Evolutionary conservation across 2,329 filamentous ascomycete species (phyloP), one percentile per base, ranked within the genome.

Genomic region (Periconia macrospinosa): DNA sequence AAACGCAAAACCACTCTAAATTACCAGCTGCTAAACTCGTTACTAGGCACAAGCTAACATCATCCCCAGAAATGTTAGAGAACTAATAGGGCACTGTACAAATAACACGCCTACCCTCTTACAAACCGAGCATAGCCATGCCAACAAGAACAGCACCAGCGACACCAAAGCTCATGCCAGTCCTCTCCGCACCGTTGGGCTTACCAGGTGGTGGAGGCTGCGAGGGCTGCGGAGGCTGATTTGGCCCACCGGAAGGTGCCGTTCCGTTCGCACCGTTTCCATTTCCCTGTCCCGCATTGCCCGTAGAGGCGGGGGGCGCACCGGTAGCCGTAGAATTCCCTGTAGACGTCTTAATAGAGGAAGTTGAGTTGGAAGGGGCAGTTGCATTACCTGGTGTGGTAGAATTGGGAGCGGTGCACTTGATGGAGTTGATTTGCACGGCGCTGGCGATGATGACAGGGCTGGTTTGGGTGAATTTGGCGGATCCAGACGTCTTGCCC

Each of bases 391-490:
- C 27, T 5, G 37, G 15, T 15, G 15, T 41, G 10, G 23, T 27
- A 27, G 23, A 3, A 8, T 27, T 27, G 41, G 52, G 20, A 46
- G 52, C 17, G 41, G 53, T 52, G 55, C 64, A 67, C 6, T 49
- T 35, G 17, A 68, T 53, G 13, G 59, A 53, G 14, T 46, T 49
- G 30, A 59, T 55, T 41, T 64, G 57, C 2, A 63, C 59, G 40
- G 66, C 63, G 50, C 66, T 69, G 27, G 59, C 41, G 45, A 69
- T 69, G 5, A 56, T 30, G 3, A 63, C 66, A 1, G 59, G 59
- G 15, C 42, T 46, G 19, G 44, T 45, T 41, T 40, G 50, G 17
- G 52, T 66, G 61, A 69, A 69, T 30, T 48, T 15, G 6, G 59
- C 59, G 41, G 59, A 63, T 30, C 65, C 65, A 35, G 49, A 48